These are phyloP conservation scores for Calocybe gangraenosa DNA, from an alignment of 768 basidiomycete species.

Conservation along the genomic window DNA sequence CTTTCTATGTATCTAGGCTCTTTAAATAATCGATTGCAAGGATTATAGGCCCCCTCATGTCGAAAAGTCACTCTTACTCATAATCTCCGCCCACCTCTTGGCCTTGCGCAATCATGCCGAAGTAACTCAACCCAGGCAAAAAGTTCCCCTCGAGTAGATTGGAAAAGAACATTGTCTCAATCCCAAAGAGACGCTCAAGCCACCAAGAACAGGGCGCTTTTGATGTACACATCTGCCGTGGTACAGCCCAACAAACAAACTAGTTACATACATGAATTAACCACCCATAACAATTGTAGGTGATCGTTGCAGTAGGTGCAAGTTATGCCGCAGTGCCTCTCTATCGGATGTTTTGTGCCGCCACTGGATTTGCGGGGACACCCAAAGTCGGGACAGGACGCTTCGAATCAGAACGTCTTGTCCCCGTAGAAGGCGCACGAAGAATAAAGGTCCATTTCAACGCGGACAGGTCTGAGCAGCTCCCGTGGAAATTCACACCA, in stretches of 20 bases:
- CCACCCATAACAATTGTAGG: slow-evolving; percentile 43
- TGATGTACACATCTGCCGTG: slow-evolving; percentile 83
- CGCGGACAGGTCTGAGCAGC: slow-evolving; percentile 81
- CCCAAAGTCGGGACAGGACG: slow-evolving; percentile 85
- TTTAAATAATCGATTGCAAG: slow-evolving; percentile 7
- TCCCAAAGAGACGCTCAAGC: slow-evolving; percentile 41
- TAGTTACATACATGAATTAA: not conserved
- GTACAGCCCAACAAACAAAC: slow-evolving; percentile 39
- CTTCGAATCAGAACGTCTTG: slow-evolving; percentile 81
- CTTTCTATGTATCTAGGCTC: not conserved
- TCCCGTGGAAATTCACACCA: slow-evolving; percentile 92
- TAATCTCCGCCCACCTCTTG: not conserved
- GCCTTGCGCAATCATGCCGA: slow-evolving; percentile 5
- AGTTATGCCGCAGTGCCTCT: slow-evolving; percentile 98
- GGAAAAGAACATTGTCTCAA: slow-evolving; percentile 9
- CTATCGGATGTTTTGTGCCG: slow-evolving; percentile 97
- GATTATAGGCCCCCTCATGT: slow-evolving; percentile 10
- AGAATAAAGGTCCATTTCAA: slow-evolving; percentile 96
- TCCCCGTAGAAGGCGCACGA: slow-evolving; percentile 61
- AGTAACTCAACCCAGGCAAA: slow-evolving; percentile 14
- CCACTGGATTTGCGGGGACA: slow-evolving; percentile 95
- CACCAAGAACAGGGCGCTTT: slow-evolving; percentile 61
- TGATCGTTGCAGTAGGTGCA: slow-evolving; percentile 72
- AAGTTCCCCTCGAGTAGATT: slow-evolving; percentile 1
- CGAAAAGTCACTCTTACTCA: not conserved